These are phyloP conservation scores for Boletus sensibilis DNA, from an alignment of 768 basidiomycete species.

Conservation along the genomic window DNA sequence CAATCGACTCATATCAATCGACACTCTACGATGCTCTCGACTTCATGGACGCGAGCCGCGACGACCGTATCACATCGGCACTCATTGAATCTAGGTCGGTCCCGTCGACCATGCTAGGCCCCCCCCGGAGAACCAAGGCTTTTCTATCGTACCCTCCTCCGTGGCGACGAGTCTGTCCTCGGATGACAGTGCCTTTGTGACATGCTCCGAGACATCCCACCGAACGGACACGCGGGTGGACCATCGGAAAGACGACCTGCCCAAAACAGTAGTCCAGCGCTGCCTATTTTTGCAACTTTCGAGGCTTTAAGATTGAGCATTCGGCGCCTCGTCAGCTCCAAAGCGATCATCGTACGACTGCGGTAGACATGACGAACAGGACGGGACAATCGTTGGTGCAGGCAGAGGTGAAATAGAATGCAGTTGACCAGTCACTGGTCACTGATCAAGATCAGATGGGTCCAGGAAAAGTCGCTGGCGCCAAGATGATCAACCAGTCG, in stretches of 20 bases:
- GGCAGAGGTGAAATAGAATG: too few species aligned
- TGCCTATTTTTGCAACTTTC: too few species aligned
- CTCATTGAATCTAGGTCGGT: background rate
- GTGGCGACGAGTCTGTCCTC: conserved; percentile 20
- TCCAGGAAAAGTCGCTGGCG: too few species aligned
- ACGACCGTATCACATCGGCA: conserved; percentile 4
- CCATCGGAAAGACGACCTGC: background rate
- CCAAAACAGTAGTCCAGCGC: too few species aligned
- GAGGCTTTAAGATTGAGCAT: too few species aligned
- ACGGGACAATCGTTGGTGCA: too few species aligned
- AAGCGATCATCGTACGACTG: too few species aligned
- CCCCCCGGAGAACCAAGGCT: background rate
- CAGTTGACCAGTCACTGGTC: too few species aligned
- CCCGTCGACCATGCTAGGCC: background rate
- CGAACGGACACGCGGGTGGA: conserved; percentile 1
- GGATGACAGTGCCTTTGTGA: conserved; percentile 28
- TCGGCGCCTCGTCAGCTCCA: too few species aligned
- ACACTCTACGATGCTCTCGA: conserved; percentile 16
- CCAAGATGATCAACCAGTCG: too few species aligned
- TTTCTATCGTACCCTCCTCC: conserved; percentile 8
- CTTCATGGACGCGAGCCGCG: conserved; percentile 14
- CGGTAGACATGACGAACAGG: too few species aligned
- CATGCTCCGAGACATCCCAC: conserved; percentile 27
- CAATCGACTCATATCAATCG: conserved; percentile 24
- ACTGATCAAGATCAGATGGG: too few species aligned